These are phyloP conservation scores for Candida glaebosa DNA, from an alignment of 805 yeast genomes.

Conservation along the genomic window DNA sequence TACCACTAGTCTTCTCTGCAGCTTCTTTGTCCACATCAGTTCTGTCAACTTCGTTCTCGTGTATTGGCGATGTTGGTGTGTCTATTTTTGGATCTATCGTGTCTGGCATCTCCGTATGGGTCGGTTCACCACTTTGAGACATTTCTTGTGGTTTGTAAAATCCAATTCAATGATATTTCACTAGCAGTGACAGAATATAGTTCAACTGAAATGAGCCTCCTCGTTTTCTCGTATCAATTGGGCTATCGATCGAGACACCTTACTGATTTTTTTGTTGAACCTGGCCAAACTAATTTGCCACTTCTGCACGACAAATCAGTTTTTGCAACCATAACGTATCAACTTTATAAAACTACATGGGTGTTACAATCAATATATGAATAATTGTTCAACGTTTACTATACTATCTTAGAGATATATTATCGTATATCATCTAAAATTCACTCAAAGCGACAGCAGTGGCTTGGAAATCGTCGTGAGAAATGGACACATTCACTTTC, in stretches of 20 bases:
- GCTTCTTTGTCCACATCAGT: background rate
- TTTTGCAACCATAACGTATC: constrained; percentile 1
- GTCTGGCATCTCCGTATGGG: background rate
- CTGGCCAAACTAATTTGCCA: background rate
- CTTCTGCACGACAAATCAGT: constrained; percentile 4
- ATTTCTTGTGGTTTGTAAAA: background rate
- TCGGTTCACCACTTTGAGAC: background rate
- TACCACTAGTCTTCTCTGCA: background rate
- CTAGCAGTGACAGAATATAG: background rate
- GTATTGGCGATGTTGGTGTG: background rate
- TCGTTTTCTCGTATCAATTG: too few species aligned
- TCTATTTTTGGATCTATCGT: background rate
- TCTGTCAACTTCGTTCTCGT: background rate
- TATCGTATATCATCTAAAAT: too few species aligned
- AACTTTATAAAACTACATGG: constrained; percentile 4
- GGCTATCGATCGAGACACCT: background rate
- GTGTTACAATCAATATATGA: too few species aligned
- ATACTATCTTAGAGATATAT: too few species aligned
- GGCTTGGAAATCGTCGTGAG: constrained; percentile 96
- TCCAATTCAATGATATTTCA: background rate
- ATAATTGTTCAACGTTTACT: too few species aligned
- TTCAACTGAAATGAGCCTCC: background rate
- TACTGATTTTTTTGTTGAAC: background rate
- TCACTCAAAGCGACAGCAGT: constrained; percentile 91
- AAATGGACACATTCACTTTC: constrained; percentile 79